These are phyloP conservation scores for Cercospora brassicicola DNA, from an alignment of 2,329 filamentous ascomycete species.

Conservation along the genomic window DNA sequence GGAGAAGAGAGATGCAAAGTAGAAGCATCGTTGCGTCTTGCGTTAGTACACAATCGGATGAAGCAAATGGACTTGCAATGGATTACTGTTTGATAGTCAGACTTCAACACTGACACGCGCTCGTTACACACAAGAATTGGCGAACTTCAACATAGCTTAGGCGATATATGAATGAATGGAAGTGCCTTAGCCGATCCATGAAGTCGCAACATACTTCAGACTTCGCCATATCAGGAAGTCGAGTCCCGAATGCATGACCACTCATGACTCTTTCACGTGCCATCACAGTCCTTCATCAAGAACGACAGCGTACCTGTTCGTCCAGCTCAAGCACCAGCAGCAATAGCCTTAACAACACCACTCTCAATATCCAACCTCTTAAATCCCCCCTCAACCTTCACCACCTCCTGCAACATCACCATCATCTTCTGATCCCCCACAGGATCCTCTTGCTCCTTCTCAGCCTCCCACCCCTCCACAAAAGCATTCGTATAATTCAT, in stretches of 20 bases:
- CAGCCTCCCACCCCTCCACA: slow-evolving; percentile 62
- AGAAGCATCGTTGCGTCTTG: neutral
- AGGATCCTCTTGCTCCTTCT: slow-evolving; percentile 65
- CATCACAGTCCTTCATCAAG: neutral
- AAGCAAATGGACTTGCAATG: neutral
- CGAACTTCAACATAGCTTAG: slow-evolving; percentile 5
- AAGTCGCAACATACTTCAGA: slow-evolving; percentile 9
- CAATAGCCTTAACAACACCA: slow-evolving; percentile 4
- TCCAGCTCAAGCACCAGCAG: slow-evolving; percentile 20
- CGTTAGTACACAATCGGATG: neutral
- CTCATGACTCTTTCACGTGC: neutral
- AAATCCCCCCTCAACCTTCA: slow-evolving; percentile 67
- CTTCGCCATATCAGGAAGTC: slow-evolving; percentile 11
- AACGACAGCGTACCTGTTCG: neutral
- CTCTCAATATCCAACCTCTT: slow-evolving; percentile 46
- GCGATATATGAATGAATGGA: slow-evolving; percentile 23
- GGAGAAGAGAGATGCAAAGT: slow-evolving; percentile 20
- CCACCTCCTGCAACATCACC: slow-evolving; percentile 65
- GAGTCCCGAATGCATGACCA: slow-evolving; percentile 5
- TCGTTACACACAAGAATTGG: neutral
- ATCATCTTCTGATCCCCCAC: slow-evolving; percentile 73
- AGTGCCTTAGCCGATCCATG: slow-evolving; percentile 11
- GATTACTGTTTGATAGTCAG: neutral
- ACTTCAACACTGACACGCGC: slow-evolving; percentile 17
- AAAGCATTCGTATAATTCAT: slow-evolving; percentile 74